phyloP scores from a whole-genome alignment of 2,329 filamentous ascomycete species.

The Akanthomyces uredinophilus region DNA sequence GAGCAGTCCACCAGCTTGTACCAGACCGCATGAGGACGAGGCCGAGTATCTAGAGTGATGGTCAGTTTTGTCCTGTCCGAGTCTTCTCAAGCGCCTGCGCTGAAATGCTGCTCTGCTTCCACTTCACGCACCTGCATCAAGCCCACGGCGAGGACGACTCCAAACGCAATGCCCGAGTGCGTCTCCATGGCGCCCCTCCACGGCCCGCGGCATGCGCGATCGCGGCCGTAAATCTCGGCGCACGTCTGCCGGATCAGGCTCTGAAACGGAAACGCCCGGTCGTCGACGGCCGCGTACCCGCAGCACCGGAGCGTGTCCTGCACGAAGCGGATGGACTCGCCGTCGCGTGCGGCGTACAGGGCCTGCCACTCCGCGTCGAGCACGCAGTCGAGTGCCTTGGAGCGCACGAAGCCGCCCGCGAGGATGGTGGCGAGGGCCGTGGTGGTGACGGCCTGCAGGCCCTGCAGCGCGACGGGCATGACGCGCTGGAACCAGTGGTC shows the following conservation, averaged over 20 bases:
- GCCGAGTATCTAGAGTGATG: constrained; percentile 24
- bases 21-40: constrained; percentile 27
- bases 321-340: constrained; percentile 47
- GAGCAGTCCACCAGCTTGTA: constrained; percentile 27
- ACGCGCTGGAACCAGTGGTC: constrained; percentile 20
- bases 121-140: constrained; percentile 48
- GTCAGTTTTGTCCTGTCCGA: background rate
- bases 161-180: constrained; percentile 50
- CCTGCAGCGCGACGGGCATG: constrained; percentile 32
- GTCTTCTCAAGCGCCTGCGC: constrained; percentile 40
- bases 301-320: constrained; percentile 65
- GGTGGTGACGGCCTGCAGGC: constrained; percentile 37
- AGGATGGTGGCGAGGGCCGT: constrained; percentile 43
- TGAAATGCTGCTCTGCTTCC: background rate
- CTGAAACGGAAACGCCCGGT: constrained; percentile 61
- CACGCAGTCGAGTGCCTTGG: constrained; percentile 40
- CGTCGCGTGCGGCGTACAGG: constrained; percentile 49
- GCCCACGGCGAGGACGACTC: constrained; percentile 47
- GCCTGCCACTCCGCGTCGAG: constrained; percentile 52
- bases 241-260: constrained; percentile 31
- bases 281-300: constrained; percentile 51
- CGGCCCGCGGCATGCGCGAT: constrained; percentile 42
- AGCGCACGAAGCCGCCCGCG: constrained; percentile 30
- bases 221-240: constrained; percentile 40
- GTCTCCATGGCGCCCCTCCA: constrained; percentile 54